Percentiles rank a stretch among this genome's conserved stretches.
phyloP scores from a whole-genome alignment of 2,329 filamentous ascomycete species.

The Calonectria hawksworthii region DNA sequence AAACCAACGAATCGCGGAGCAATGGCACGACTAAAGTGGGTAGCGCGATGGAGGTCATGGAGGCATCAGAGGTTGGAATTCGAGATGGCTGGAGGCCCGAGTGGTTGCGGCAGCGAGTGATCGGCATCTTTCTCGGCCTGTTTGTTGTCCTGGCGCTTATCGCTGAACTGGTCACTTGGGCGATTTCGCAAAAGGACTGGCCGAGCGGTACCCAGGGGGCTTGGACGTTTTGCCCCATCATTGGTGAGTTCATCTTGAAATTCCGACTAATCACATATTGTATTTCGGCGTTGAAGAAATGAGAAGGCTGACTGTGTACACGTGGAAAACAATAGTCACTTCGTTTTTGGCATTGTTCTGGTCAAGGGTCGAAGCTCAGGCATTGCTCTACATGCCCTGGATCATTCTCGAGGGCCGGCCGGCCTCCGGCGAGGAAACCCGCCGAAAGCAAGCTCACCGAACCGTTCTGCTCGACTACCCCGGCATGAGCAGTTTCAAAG shows the following conservation, averaged over 20 bases:
- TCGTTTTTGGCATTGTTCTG: slow-evolving; percentile 45
- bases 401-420: slow-evolving; percentile 45
- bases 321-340: slow-evolving; percentile 32
- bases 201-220: slow-evolving; percentile 36
- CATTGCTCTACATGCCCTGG: slow-evolving; percentile 47
- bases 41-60: slow-evolving; percentile 21
- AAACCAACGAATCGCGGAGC: slow-evolving; percentile 26
- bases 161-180: slow-evolving; percentile 43
- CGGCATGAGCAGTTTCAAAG: slow-evolving; percentile 39
- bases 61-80: slow-evolving; percentile 37
- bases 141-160: slow-evolving; percentile 40
- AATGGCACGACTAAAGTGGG: slow-evolving; percentile 23
- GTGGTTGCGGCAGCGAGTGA: slow-evolving; percentile 41
- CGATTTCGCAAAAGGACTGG: slow-evolving; percentile 37
- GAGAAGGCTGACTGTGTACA: slow-evolving; percentile 9
- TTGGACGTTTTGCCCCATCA: slow-evolving; percentile 47
- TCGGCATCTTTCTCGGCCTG: slow-evolving; percentile 36
- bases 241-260: slow-evolving; percentile 38
- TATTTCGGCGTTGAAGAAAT: slow-evolving; percentile 8
- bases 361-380: slow-evolving; percentile 46
- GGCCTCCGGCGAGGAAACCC: slow-evolving; percentile 42
- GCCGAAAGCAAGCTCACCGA: slow-evolving; percentile 45
- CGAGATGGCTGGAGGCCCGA: slow-evolving; percentile 45
- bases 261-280: neutral
- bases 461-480: slow-evolving; percentile 47